Base-by-base conservation (phyloP, 139 green algal genomes). In the Limnomonas spitsbergensis region DNA sequence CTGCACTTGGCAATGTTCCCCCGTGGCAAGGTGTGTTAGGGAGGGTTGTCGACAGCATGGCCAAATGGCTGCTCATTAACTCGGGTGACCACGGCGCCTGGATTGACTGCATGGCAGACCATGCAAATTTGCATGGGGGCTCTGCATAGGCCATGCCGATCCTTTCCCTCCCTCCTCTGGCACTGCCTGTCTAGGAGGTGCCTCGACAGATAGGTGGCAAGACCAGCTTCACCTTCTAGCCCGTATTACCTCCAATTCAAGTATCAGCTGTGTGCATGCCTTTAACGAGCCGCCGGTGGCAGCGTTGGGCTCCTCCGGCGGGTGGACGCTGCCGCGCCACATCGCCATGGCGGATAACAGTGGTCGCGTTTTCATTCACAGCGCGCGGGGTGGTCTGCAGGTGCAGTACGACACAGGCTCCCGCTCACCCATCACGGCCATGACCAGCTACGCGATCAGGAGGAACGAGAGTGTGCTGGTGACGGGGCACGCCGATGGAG, bases 401-500 rank as follows among this genome's bases (percentile, higher is more conserved):
- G 20, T 61, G 14, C 14, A 29, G 47, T 20, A 61, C 20, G 47
- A 61, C 47, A 61, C 47, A 61, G 84, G 84, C 35, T 75, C 76
- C 0, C 32, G 1, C 1, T 84, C 81, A 0, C 2, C 78, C n/a
- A 75, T 87, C 2, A 89, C 79, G 0, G 73, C 78, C 1, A 73
- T 83, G 29, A 35, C 73, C 6, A 84, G 81, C 6, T 87, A 75
- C 72, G 32, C 27, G 3, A 29, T 87, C 26, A 34, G 75, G 1
- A 66, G 35, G 32, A 74, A 79, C 7, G 78, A 83, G 38, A 83
- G 61, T 0, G 54, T 80, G 36, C 53, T 89, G 39, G 71, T 89
- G 6, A 89, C 78, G 1, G 84, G 84, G 27, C 84, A 89, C 54
- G 72, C 72, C 35, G 52, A 79, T 69, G 81, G 84, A 31, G 78